Conservation (phyloP, 2,329 filamentous ascomycete species). For the Trichoderma breve region DNA sequence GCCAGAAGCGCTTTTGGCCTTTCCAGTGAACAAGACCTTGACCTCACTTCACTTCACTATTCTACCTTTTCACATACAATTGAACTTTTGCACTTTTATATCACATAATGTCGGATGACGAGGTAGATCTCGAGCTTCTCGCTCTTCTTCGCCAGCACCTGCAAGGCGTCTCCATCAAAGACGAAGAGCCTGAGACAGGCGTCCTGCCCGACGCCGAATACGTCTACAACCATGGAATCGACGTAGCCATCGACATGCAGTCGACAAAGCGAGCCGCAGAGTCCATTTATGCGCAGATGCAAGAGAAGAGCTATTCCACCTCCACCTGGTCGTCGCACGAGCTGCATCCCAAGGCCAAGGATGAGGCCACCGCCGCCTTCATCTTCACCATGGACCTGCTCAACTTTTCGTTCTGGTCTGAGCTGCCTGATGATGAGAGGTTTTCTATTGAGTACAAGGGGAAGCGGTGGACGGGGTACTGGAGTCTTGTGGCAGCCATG, state of each 20-base stretch:
- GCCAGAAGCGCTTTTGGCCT: not conserved
- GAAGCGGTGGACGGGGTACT: slow-evolving; percentile 88
- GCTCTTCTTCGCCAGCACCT: slow-evolving; percentile 81
- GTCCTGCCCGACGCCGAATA: slow-evolving; percentile 81
- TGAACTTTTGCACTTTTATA: not conserved
- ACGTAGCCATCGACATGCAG: slow-evolving; percentile 83
- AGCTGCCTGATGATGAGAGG: slow-evolving; percentile 63
- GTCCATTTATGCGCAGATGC: slow-evolving; percentile 77
- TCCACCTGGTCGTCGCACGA: slow-evolving; percentile 85
- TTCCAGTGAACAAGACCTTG: not conserved
- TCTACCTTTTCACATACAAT: not conserved
- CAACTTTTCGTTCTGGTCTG: slow-evolving; percentile 97
- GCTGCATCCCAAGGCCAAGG: slow-evolving; percentile 79
- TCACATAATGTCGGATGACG: slow-evolving; percentile 82
- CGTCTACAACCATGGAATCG: slow-evolving; percentile 88
- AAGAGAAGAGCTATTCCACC: slow-evolving; percentile 77
- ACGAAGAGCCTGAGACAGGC: slow-evolving; percentile 69
- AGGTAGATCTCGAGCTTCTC: slow-evolving; percentile 83
- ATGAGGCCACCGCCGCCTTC: slow-evolving; percentile 79
- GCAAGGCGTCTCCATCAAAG: slow-evolving; percentile 53
- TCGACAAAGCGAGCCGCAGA: slow-evolving; percentile 80
- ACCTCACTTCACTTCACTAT: not conserved
- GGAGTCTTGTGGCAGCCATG: slow-evolving; percentile 84
- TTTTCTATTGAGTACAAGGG: slow-evolving; percentile 82
- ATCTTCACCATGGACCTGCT: slow-evolving; percentile 97